Base-by-base conservation (phyloP, 768 basidiomycete genomes). In the Podaxis carcinomalis region DNA sequence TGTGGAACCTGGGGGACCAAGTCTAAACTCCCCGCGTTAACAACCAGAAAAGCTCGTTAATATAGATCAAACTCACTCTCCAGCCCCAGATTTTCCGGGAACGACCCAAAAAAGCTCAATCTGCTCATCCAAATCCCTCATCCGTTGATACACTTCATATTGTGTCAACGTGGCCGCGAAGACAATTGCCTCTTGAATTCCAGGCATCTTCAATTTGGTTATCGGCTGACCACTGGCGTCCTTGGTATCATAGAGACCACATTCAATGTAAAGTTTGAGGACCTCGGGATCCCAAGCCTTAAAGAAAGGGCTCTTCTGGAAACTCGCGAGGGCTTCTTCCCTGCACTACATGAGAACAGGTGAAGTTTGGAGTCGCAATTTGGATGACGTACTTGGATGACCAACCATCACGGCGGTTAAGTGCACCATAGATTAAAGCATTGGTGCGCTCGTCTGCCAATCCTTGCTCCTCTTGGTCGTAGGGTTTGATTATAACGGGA, bases 241-340 rank as follows among this genome's bases (percentile, higher is more conserved):
- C 2, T 55, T 71, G 56, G 62, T 73, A 40, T 65, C 72, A 63
- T 78, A 76, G 4, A 88, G 73, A 2, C 79, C 90, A 61, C 83
- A 78, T 28, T 87, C 79, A 58, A 90, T 73, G 67, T 92, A 93
- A 19, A 76, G 58, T 40, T 77, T 72, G 27, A 93, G 76, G 3
- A 83, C 84, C 0, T 77, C 80, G 0, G 84, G 83, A 68, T 92
- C 78, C 92, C 92, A 93, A 1, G 78, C 73, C 2, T 67, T 65
- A 70, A 93, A 95, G 78, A 93, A 93, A 0, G 86, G 80, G 32
- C 75, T 82, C 56, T 75, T 71, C 54, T 68, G 63, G 67, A 92
- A 82, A 5, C 72, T 64, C 7, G 65, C 67, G 4, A 79, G 67
- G 1, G 90, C 92, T 61, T 87, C 88, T 42, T 86, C 81, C 46